Evolutionary conservation across 176 grass and related monocot species (phyloP).

Genomic region (Musa acuminata): DNA sequence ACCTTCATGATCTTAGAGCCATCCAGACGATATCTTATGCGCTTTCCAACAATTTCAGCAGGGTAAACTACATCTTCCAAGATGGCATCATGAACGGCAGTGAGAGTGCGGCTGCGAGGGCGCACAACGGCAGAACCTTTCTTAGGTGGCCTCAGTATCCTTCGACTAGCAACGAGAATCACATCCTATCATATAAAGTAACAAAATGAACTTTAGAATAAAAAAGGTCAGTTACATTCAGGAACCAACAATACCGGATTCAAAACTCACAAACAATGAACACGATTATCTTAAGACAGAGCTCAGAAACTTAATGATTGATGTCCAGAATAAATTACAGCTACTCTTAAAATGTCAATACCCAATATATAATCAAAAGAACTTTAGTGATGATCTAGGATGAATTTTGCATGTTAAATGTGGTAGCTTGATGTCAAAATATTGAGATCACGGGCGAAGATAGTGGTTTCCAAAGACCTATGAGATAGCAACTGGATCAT

Average conservation of each 20-base stretch:
- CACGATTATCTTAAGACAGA: too few species aligned
- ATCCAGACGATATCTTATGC: conserved; percentile 27
- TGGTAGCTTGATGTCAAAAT: too few species aligned
- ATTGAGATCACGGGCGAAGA: too few species aligned
- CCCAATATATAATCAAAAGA: neutral
- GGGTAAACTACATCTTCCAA: conserved; percentile 25
- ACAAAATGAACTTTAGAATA: neutral
- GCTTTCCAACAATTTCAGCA: conserved; percentile 31
- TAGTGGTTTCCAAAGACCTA: too few species aligned
- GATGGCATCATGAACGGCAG: conserved; percentile 26
- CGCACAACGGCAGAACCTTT: conserved; percentile 24
- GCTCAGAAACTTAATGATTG: too few species aligned
- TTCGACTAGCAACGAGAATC: conserved; percentile 19
- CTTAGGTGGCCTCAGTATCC: conserved; percentile 29
- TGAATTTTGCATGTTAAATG: too few species aligned
- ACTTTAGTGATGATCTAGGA: too few species aligned
- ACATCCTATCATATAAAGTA: conserved; percentile 13
- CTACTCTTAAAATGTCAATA: neutral
- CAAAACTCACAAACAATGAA: too few species aligned
- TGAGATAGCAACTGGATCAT: too few species aligned
- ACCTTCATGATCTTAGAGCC: conserved; percentile 16
- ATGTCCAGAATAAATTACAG: too few species aligned
- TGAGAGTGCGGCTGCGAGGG: conserved; percentile 22
- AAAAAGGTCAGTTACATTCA: neutral
- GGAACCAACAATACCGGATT: too few species aligned